Conservation (phyloP, 495 filamentous ascomycete species). For the Trypethelium eluteriae region DNA sequence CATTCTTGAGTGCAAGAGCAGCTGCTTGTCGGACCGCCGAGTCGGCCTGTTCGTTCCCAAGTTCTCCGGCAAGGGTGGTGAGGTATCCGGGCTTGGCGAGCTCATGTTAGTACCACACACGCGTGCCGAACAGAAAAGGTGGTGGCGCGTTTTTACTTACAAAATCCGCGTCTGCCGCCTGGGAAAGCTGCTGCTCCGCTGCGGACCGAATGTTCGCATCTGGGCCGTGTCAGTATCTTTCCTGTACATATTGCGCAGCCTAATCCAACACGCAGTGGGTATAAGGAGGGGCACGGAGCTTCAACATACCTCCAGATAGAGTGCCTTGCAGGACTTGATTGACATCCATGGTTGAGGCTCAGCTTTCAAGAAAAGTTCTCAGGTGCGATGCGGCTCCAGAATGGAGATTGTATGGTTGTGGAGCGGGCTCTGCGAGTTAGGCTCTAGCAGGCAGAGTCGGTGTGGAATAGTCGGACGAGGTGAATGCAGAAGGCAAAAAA, state of each 20-base stretch:
- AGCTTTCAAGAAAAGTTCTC: background rate
- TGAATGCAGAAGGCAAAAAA: background rate
- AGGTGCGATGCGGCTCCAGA: background rate
- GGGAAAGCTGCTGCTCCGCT: constrained; percentile 87
- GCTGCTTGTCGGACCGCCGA: constrained; percentile 82
- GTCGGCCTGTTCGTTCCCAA: constrained; percentile 81
- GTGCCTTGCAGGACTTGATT: constrained; percentile 85
- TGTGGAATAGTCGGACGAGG: background rate
- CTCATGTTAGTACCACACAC: constrained; percentile 20
- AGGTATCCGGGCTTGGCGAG: constrained; percentile 73
- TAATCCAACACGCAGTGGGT: background rate
- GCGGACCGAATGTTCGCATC: constrained; percentile 81
- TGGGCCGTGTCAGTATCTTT: constrained; percentile 39
- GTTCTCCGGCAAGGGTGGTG: constrained; percentile 77
- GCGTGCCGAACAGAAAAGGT: constrained; percentile 24
- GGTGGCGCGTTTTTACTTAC: constrained; percentile 49
- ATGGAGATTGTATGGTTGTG: constrained; percentile 1
- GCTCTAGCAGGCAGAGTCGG: constrained; percentile 1
- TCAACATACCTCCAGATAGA: constrained; percentile 70
- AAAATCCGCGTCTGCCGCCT: constrained; percentile 88
- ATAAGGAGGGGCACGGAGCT: constrained; percentile 24
- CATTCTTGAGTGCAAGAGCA: constrained; percentile 93
- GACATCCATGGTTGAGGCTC: constrained; percentile 56
- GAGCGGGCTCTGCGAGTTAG: constrained; percentile 5
- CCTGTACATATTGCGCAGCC: constrained; percentile 9